Percentiles rank a stretch among this genome's conserved stretches.
Conservation (phyloP, 805 yeast species). For the Tetrapisispora arboricola region DNA sequence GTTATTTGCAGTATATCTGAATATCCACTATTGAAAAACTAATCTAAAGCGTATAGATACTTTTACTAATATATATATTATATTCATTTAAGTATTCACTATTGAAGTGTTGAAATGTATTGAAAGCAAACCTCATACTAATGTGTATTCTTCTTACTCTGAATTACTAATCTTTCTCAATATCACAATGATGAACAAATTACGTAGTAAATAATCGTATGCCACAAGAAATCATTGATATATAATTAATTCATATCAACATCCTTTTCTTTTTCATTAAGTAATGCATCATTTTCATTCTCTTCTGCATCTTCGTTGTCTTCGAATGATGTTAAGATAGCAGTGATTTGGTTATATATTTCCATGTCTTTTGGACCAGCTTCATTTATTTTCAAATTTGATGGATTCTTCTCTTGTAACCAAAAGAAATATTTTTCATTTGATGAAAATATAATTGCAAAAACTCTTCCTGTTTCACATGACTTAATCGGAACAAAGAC, state of each 20-base stretch:
- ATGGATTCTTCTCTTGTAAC: conserved; percentile 63
- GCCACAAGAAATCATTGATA: background rate
- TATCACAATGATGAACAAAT: too few species aligned
- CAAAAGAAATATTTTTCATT: conserved; percentile 51
- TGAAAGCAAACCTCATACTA: too few species aligned
- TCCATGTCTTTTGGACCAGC: conserved; percentile 49
- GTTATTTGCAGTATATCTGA: too few species aligned
- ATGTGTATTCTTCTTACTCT: too few species aligned
- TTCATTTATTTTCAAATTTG: conserved; percentile 35
- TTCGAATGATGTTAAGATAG: conserved; percentile 33
- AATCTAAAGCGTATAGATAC: too few species aligned
- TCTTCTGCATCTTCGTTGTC: conserved; percentile 14
- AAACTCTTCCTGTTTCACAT: conserved; percentile 68
- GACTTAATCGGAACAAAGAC: conserved; percentile 60
- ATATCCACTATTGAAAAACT: too few species aligned
- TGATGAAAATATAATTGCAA: conserved; percentile 55
- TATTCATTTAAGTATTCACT: too few species aligned
- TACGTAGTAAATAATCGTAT: too few species aligned
- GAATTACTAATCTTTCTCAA: too few species aligned
- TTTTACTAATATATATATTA: too few species aligned
- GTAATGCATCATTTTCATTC: conserved; percentile 3
- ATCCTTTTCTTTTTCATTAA: conserved; percentile 4
- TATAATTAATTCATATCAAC: background rate
- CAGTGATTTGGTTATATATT: conserved; percentile 40
- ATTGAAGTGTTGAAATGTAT: too few species aligned